Conservation (phyloP, 1,284 basidiomycete genomes). For the Sanghuangporus weigelae region DNA sequence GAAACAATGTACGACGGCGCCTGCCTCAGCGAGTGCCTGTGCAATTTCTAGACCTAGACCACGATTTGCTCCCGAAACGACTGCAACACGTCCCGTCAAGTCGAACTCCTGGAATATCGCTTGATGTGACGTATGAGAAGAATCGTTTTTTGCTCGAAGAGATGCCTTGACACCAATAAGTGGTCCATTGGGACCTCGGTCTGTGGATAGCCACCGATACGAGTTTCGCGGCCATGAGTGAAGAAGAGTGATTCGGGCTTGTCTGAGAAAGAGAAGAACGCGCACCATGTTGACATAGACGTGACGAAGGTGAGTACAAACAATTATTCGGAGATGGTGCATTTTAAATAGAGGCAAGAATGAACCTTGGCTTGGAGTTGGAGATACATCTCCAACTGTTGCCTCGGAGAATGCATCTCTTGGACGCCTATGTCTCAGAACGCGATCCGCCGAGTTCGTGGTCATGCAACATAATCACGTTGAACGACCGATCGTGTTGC, state of each 20-base stretch:
- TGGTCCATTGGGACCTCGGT: background rate
- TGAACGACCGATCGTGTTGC: no score
- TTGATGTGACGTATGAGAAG: constrained; percentile 31
- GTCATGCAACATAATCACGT: no score
- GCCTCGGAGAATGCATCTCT: no score
- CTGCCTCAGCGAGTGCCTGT: constrained; percentile 69
- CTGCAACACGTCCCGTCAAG: constrained; percentile 65
- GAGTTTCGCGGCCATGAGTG: background rate
- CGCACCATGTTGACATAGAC: background rate
- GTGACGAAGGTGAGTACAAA: background rate
- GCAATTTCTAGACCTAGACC: constrained; percentile 84
- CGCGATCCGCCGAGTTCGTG: no score
- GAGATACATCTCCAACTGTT: no score
- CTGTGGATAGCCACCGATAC: background rate
- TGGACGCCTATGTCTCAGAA: no score
- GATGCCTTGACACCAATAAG: constrained; percentile 61
- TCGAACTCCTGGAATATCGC: constrained; percentile 62
- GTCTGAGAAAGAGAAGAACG: background rate
- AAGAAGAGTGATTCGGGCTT: background rate
- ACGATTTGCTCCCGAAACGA: constrained; percentile 76
- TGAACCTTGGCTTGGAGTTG: no score
- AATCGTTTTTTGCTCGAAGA: constrained; percentile 35
- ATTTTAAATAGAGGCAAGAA: background rate
- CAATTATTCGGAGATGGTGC: background rate
- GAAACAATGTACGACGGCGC: constrained; percentile 73